Evolutionary conservation across 1,284 basidiomycete species (phyloP).

Genomic region (Leucocoprinus gongylophorus): DNA sequence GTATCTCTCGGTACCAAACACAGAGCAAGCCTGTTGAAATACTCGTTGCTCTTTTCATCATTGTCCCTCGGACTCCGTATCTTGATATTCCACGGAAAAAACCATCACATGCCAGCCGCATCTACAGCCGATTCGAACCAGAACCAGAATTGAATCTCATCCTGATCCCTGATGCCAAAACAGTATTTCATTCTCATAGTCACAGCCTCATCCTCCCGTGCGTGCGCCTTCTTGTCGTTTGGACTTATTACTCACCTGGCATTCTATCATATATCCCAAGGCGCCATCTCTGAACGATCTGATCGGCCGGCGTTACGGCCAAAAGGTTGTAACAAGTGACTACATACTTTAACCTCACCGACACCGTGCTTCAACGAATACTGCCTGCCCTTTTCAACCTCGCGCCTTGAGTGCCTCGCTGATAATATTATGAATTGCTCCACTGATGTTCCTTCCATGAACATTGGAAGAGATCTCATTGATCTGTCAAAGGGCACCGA

Average conservation of each 20-base stretch:
- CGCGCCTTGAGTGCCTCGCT: slow-evolving; percentile 8
- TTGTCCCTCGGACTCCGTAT: slow-evolving; percentile 2
- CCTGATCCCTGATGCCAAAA: slow-evolving; percentile 6
- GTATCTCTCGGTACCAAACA: no score
- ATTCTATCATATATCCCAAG: slow-evolving; percentile 3
- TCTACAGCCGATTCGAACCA: slow-evolving; percentile 7
- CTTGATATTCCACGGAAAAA: slow-evolving; percentile 12
- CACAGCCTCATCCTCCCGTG: slow-evolving; percentile 10
- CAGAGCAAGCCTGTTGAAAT: no score
- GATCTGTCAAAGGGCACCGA: slow-evolving; percentile 10
- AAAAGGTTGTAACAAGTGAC: slow-evolving; percentile 1
- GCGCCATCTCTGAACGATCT: slow-evolving; percentile 12
- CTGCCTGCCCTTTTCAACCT: slow-evolving; percentile 8
- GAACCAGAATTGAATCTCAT: slow-evolving; percentile 5
- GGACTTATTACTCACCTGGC: slow-evolving; percentile 2
- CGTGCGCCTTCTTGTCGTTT: slow-evolving; percentile 7
- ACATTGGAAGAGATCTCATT: slow-evolving; percentile 10
- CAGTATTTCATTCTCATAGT: slow-evolving; percentile 8
- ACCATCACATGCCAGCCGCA: slow-evolving; percentile 9
- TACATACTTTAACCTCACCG: slow-evolving; percentile 12
- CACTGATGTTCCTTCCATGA: slow-evolving; percentile 10
- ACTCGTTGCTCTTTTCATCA: no score
- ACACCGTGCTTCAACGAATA: slow-evolving; percentile 10
- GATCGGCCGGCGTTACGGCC: slow-evolving; percentile 9
- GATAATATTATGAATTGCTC: slow-evolving; percentile 8